phyloP scores from a whole-genome alignment of 164 flowering plant genomes.

The Vitis cinerea region DNA sequence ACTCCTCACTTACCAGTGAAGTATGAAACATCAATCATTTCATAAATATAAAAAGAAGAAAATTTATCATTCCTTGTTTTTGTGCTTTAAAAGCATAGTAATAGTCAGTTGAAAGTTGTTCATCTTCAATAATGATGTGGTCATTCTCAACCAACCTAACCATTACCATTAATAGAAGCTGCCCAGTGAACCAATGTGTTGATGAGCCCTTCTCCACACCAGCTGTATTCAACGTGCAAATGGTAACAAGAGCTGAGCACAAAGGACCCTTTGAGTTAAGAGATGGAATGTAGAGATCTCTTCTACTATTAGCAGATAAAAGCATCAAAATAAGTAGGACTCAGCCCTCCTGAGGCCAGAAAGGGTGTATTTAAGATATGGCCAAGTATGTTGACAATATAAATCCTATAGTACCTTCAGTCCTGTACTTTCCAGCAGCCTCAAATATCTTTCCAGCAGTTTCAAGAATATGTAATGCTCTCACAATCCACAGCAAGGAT shows the following conservation, averaged over 20 bases:
- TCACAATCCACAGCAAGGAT: conserved; percentile 77
- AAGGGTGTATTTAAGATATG: conserved; percentile 66
- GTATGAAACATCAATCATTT: neutral
- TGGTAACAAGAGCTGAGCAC: conserved; percentile 75
- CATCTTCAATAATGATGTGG: conserved; percentile 52
- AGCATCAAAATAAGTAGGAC: conserved; percentile 76
- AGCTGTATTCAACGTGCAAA: conserved; percentile 85
- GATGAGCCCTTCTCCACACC: conserved; percentile 94
- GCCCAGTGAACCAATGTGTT: conserved; percentile 89
- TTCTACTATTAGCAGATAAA: conserved; percentile 91
- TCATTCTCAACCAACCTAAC: conserved; percentile 45
- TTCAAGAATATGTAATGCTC: conserved; percentile 33
- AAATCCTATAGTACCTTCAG: conserved; percentile 69
- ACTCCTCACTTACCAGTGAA: too few relatives aligned
- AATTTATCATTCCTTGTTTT: conserved; percentile 57
- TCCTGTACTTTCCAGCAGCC: conserved; percentile 49
- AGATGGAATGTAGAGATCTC: conserved; percentile 83
- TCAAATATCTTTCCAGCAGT: conserved; percentile 46
- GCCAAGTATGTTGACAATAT: conserved; percentile 76
- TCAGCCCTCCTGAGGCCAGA: conserved; percentile 61
- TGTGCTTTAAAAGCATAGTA: conserved; percentile 69
- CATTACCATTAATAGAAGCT: conserved; percentile 38
- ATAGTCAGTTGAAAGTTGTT: conserved; percentile 54
- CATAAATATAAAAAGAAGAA: neutral
- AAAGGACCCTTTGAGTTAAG: conserved; percentile 59